Percentiles rank a stretch among this genome's conserved stretches.
Conservation (phyloP, 2,329 filamentous ascomycete species). For the Ophioceras dolichostomum region DNA sequence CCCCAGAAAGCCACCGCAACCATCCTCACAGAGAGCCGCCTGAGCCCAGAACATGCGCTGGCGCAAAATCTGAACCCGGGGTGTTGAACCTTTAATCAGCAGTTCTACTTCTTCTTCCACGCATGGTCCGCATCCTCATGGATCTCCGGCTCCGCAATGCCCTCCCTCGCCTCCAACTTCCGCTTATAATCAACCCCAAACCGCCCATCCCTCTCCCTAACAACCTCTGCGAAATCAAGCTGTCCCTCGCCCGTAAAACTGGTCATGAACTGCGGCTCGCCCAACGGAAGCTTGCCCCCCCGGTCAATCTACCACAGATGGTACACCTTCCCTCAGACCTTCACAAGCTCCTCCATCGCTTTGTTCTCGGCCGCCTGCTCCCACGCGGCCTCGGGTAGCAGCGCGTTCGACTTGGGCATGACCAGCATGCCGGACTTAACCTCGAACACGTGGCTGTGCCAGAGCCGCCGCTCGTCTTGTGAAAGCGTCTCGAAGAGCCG, state of each 20-base stretch:
- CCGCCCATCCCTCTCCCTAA: constrained; percentile 30
- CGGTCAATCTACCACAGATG: constrained; percentile 79
- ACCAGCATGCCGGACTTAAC: constrained; percentile 72
- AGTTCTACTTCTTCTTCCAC: neutral
- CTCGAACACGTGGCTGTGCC: constrained; percentile 68
- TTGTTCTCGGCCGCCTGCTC: constrained; percentile 70
- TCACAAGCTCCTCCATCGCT: constrained; percentile 67
- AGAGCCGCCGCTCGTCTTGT: constrained; percentile 56
- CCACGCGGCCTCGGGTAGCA: constrained; percentile 37
- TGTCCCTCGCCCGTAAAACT: constrained; percentile 37
- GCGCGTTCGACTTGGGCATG: constrained; percentile 47
- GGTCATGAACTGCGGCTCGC: constrained; percentile 41
- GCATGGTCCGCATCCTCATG: constrained; percentile 21
- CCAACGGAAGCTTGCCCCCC: constrained; percentile 46
- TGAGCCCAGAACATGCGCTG: no score
- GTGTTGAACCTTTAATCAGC: neutral
- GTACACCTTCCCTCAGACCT: constrained; percentile 72
- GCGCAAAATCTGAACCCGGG: no score
- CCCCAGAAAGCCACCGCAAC: no score
- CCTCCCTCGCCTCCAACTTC: constrained; percentile 30
- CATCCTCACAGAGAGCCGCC: no score
- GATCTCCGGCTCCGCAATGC: constrained; percentile 26
- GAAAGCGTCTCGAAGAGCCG: constrained; percentile 55
- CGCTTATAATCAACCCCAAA: constrained; percentile 31
- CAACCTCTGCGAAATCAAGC: constrained; percentile 29